phyloP scores from a whole-genome alignment of 192 early-diverging fungal genomes.

The Kappamyces sp. region DNA sequence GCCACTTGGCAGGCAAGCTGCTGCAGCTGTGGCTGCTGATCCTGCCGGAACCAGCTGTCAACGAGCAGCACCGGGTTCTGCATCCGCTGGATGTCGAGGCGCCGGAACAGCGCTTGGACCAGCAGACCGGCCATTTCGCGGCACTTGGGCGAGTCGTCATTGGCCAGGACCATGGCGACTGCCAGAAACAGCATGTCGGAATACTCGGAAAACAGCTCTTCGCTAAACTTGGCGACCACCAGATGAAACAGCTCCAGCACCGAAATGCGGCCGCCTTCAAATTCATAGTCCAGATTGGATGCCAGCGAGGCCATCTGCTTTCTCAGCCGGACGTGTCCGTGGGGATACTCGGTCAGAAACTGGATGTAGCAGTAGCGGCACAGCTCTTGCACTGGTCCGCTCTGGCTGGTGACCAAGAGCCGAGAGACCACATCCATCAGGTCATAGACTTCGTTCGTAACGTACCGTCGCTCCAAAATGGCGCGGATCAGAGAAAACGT shows the following conservation, averaged over 20 bases:
- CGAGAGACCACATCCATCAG: slow-evolving; percentile 73
- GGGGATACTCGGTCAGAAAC: slow-evolving; percentile 95
- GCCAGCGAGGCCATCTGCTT: slow-evolving; percentile 85
- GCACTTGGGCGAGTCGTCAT: slow-evolving; percentile 91
- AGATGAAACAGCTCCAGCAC: slow-evolving; percentile 82
- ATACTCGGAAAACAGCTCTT: slow-evolving; percentile 68
- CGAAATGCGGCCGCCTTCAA: slow-evolving; percentile 87
- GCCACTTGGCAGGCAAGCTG: slow-evolving; percentile 79
- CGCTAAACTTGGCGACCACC: slow-evolving; percentile 72
- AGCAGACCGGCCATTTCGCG: slow-evolving; percentile 78
- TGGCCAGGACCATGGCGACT: slow-evolving; percentile 76
- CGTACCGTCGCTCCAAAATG: slow-evolving; percentile 76
- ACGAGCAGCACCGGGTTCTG: slow-evolving; percentile 63
- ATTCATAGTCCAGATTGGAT: slow-evolving; percentile 84
- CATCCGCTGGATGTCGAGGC: slow-evolving; percentile 55
- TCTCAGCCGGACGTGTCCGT: slow-evolving; percentile 69
- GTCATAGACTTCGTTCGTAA: slow-evolving; percentile 88
- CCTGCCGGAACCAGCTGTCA: slow-evolving; percentile 62
- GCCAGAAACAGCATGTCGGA: slow-evolving; percentile 80
- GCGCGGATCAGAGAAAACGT: slow-evolving; percentile 83
- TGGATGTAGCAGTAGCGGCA: slow-evolving; percentile 78
- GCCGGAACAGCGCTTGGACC: slow-evolving; percentile 59
- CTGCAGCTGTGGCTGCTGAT: slow-evolving; percentile 59
- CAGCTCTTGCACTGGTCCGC: slow-evolving; percentile 67
- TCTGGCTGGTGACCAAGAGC: slow-evolving; percentile 86